Conservation (phyloP, 2,329 filamentous ascomycete species). For the Xylariaceae sp. region DNA sequence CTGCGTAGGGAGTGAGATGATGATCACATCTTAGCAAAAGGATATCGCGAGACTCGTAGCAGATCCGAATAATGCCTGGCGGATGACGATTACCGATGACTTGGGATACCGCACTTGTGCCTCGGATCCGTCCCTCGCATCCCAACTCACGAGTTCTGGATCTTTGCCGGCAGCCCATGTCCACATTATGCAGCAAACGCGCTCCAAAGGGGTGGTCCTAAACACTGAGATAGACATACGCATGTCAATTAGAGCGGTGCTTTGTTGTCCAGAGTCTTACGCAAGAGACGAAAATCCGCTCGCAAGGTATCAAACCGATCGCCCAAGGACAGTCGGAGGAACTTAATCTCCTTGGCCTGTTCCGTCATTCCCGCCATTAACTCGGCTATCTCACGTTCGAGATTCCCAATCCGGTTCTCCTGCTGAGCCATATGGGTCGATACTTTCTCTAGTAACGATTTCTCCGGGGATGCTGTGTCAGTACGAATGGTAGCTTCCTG, state of each 20-base stretch:
- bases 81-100: neutral
- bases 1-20: neutral
- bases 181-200: neutral
- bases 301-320: neutral
- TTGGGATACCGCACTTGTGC: neutral
- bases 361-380: neutral
- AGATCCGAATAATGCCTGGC: neutral
- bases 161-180: neutral
- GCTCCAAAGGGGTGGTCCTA: neutral
- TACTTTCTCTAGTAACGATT: neutral
- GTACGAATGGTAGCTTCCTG: neutral
- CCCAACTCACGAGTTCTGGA: neutral
- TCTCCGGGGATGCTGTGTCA: neutral
- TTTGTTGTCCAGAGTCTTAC: neutral
- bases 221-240: neutral
- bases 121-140: neutral
- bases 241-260: neutral
- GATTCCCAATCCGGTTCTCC: neutral
- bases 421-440: neutral
- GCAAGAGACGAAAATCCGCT: neutral
- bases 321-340: neutral
- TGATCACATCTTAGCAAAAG: neutral
- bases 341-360: neutral
- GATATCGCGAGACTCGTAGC: neutral
- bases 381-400: neutral